Percentiles rank a stretch among this genome's conserved stretches.
Evolutionary conservation across 805 yeast genomes (phyloP).

Genomic region (Kuraishia cidri): DNA sequence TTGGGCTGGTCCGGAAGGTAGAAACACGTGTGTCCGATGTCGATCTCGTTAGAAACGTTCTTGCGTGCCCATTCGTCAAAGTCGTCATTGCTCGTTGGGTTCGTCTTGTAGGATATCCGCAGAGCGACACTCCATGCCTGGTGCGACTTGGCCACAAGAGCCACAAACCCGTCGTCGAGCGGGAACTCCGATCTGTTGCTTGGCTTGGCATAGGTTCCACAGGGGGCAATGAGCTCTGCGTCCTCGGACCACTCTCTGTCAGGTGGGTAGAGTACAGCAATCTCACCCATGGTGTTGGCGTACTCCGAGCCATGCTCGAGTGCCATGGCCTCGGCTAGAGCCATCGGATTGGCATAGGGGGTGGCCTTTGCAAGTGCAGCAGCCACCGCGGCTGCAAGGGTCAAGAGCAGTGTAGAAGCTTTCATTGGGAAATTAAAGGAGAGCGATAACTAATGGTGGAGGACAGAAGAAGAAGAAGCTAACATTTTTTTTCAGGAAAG

Average conservation of each 20-base stretch:
- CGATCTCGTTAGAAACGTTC: constrained; percentile 27
- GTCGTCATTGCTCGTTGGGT: constrained; percentile 29
- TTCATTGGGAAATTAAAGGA: too few species aligned
- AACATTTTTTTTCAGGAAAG: too few species aligned
- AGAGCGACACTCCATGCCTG: constrained; percentile 28
- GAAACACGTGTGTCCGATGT: constrained; percentile 37
- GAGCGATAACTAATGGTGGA: too few species aligned
- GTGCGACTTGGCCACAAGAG: constrained; percentile 31
- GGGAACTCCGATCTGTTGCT: constrained; percentile 35
- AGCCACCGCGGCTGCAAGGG: background rate
- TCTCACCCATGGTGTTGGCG: constrained; percentile 28
- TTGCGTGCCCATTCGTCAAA: constrained; percentile 29
- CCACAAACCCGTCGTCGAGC: constrained; percentile 34
- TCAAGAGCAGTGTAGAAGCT: too few species aligned
- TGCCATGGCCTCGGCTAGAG: constrained; percentile 21
- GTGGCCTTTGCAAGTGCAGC: constrained; percentile 8
- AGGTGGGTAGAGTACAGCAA: constrained; percentile 29
- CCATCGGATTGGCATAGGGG: constrained; percentile 17
- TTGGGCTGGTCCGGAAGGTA: constrained; percentile 32
- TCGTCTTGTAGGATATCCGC: constrained; percentile 26
- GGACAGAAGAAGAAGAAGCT: too few species aligned
- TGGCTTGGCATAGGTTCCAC: constrained; percentile 27
- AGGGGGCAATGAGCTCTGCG: constrained; percentile 34
- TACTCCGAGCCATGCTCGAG: constrained; percentile 25
- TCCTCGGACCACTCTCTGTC: constrained; percentile 38